phyloP scores from a whole-genome alignment of 2,329 filamentous ascomycete species.

The Hypoxylon sp. region DNA sequence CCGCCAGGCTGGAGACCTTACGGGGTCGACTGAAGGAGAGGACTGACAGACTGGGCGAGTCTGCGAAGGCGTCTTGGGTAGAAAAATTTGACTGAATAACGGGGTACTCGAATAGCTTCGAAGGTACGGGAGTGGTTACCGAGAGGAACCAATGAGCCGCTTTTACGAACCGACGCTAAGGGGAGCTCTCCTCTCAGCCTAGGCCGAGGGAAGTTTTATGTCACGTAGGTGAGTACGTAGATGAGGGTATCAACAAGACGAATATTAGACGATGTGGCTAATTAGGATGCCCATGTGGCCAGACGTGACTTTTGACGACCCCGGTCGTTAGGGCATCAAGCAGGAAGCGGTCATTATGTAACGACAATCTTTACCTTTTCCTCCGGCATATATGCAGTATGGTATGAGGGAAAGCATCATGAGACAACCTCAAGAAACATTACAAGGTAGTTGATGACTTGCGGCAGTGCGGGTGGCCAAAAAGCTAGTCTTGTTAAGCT shows the following conservation, averaged over 20 bases:
- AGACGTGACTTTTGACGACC: slow-evolving; percentile 43
- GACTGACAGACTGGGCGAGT: too few relatives aligned
- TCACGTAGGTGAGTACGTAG: slow-evolving; percentile 31
- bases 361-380: slow-evolving; percentile 47
- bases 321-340: slow-evolving; percentile 43
- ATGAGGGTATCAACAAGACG: slow-evolving; percentile 38
- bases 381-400: slow-evolving; percentile 42
- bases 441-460: slow-evolving; percentile 44
- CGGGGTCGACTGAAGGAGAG: slow-evolving; percentile 13
- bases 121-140: slow-evolving; percentile 14
- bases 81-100: slow-evolving; percentile 29
- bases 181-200: slow-evolving; percentile 22
- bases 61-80: slow-evolving; percentile 18
- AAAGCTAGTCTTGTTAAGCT: slow-evolving; percentile 39
- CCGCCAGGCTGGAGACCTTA: slow-evolving; percentile 32
- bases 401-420: slow-evolving; percentile 43
- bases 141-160: slow-evolving; percentile 17
- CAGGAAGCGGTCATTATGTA: slow-evolving; percentile 41
- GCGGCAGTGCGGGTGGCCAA: slow-evolving; percentile 42
- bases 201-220: slow-evolving; percentile 35
- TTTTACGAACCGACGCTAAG: slow-evolving; percentile 16
- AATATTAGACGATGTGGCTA: slow-evolving; percentile 47
- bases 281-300: slow-evolving; percentile 45
- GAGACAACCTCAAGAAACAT: slow-evolving; percentile 43
- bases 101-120: slow-evolving; percentile 20